Conservation (phyloP, 1,284 basidiomycete species). For the Cystobasidium slooffiae region DNA sequence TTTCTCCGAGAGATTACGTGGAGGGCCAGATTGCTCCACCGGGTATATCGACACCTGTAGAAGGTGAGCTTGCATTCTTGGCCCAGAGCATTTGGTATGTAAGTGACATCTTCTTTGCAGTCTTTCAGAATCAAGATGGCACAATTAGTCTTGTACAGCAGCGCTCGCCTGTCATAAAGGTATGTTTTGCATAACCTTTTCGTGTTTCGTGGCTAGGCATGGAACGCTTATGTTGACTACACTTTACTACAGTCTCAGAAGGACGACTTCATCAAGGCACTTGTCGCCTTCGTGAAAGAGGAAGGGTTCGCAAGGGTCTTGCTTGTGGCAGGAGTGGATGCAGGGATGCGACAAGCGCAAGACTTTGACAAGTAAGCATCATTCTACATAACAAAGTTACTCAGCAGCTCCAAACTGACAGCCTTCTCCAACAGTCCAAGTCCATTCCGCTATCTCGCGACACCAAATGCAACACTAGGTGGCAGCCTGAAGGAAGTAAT, state of each 20-base stretch:
- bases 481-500: constrained; percentile 16
- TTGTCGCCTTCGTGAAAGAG: constrained; percentile 12
- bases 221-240: neutral
- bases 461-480: constrained; percentile 5
- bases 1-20: constrained; percentile 42
- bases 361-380: constrained; percentile 32
- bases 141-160: constrained; percentile 33
- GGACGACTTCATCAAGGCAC: constrained; percentile 34
- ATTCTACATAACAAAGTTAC: neutral
- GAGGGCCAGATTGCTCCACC: constrained; percentile 15
- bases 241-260: constrained; percentile 19
- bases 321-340: constrained; percentile 35
- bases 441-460: constrained; percentile 28
- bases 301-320: constrained; percentile 22
- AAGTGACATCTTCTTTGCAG: neutral
- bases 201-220: neutral
- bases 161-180: constrained; percentile 39
- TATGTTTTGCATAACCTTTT: neutral
- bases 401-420: neutral
- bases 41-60: constrained; percentile 22
- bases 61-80: constrained; percentile 4
- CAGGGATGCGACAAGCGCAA: constrained; percentile 24
- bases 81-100: too few relatives aligned
- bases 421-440: constrained; percentile 4
- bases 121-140: constrained; percentile 31